Evolutionary conservation across 2,329 filamentous ascomycete genomes (phyloP).

Genomic region (Cercospora janseana): DNA sequence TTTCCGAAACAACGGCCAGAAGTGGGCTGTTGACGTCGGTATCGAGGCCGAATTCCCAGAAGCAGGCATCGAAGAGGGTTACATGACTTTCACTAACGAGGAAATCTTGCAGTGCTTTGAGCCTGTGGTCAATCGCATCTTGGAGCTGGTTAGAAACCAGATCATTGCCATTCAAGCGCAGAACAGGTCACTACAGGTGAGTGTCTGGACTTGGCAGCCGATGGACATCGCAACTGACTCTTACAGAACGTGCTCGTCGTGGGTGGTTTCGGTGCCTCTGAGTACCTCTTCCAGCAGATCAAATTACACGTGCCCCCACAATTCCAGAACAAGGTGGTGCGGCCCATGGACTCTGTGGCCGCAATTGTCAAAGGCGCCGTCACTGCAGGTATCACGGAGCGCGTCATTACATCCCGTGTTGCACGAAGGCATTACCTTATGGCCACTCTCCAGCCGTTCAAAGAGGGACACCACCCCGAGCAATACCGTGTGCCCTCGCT

Average conservation of each 20-base stretch:
- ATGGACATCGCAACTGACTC: no score
- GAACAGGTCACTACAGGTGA: conserved; percentile 80
- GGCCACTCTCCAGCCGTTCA: conserved; percentile 97
- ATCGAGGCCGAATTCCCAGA: conserved; percentile 98
- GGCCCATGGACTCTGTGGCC: conserved; percentile 97
- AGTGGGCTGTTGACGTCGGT: conserved; percentile 96
- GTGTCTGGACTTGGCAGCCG: conserved; percentile 22
- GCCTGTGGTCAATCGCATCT: conserved; percentile 93
- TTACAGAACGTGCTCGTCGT: conserved; percentile 96
- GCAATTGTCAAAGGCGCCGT: conserved; percentile 98
- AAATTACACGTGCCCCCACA: conserved; percentile 97
- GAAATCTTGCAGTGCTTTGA: conserved; percentile 99
- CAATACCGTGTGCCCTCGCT: conserved; percentile 95
- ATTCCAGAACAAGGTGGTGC: conserved; percentile 96
- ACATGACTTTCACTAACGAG: conserved; percentile 99
- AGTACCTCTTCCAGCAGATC: conserved; percentile 99
- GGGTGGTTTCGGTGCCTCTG: conserved; percentile 95
- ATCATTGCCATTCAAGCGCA: conserved; percentile 99
- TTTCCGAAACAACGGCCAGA: conserved; percentile 98
- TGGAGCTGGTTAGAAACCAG: conserved; percentile 94
- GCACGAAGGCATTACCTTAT: conserved; percentile 97
- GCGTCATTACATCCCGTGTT: conserved; percentile 93
- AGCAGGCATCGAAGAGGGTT: conserved; percentile 95
- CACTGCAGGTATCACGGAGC: conserved; percentile 94
- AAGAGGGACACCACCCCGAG: conserved; percentile 97